Evolutionary conservation across 2,329 filamentous ascomycete genomes (phyloP).

Genomic region (Trichoderma sp.): DNA sequence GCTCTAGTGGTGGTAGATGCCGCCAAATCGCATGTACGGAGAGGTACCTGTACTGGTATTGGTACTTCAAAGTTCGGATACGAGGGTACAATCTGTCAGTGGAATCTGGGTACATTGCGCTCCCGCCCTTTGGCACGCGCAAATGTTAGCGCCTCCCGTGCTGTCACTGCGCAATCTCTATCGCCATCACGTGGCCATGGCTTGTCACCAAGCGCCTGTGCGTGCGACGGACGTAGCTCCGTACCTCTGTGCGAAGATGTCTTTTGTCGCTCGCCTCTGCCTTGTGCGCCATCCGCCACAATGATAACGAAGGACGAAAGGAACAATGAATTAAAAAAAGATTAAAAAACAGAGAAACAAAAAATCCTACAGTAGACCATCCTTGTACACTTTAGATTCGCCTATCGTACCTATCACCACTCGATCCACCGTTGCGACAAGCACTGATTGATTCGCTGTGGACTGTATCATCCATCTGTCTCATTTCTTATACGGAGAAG

Average conservation of each 20-base stretch:
- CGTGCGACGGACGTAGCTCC: neutral
- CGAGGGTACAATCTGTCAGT: neutral
- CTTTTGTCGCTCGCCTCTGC: neutral
- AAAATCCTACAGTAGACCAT: neutral
- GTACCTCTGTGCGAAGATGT: neutral
- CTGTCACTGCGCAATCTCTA: neutral
- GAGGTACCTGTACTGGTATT: neutral
- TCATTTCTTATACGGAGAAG: slow-evolving; percentile 13
- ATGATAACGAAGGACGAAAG: neutral
- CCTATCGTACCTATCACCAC: slow-evolving; percentile 18
- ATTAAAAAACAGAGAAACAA: neutral
- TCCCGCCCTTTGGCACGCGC: neutral
- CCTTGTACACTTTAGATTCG: neutral
- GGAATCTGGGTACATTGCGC: neutral
- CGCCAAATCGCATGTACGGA: neutral
- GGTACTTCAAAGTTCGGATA: neutral
- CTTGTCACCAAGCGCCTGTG: neutral
- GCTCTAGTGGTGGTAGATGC: neutral
- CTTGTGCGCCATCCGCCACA: neutral
- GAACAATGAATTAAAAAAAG: neutral
- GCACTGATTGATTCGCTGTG: neutral
- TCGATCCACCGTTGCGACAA: slow-evolving; percentile 13
- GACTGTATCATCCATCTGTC: neutral
- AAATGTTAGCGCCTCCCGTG: slow-evolving; percentile 17
- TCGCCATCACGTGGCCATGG: slow-evolving; percentile 4